These are phyloP conservation scores for Penicillium macrosclerotiorum DNA, from an alignment of 495 filamentous ascomycete genomes.

Conservation along the genomic window DNA sequence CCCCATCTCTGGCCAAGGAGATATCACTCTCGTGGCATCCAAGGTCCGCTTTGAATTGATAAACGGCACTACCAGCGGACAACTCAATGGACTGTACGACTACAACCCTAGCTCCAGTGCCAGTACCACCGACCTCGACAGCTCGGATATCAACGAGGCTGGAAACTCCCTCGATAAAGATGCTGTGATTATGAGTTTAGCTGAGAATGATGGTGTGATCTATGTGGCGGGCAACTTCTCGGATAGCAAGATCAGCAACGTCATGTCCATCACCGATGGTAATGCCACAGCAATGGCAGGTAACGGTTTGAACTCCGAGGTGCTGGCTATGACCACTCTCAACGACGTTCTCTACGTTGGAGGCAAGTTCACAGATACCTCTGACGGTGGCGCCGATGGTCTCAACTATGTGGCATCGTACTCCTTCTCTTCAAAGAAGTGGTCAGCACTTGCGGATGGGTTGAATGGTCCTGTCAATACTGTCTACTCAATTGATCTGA, in stretches of 20 bases:
- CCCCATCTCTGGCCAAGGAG: conserved; percentile 62
- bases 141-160: conserved; percentile 71
- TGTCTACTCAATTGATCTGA: conserved; percentile 76
- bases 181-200: conserved; percentile 65
- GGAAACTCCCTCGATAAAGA: conserved; percentile 61
- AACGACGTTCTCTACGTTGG: conserved; percentile 74
- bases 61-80: conserved; percentile 54
- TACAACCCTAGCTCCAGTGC: conserved; percentile 66
- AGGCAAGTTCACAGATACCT: conserved; percentile 79
- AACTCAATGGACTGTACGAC: conserved; percentile 89
- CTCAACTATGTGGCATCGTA: conserved; percentile 76
- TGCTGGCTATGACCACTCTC: conserved; percentile 64
- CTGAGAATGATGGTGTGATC: conserved; percentile 53
- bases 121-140: conserved; percentile 58
- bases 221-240: conserved; percentile 89
- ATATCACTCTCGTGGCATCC: conserved; percentile 81
- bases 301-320: conserved; percentile 78
- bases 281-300: conserved; percentile 60
- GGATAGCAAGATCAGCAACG: conserved; percentile 60
- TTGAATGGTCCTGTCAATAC: conserved; percentile 75
- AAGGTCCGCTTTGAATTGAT: conserved; percentile 74
- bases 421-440: conserved; percentile 63
- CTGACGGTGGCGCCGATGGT: conserved; percentile 53
- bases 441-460: conserved; percentile 80
- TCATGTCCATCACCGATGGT: conserved; percentile 68